Conservation (phyloP, 1,284 basidiomycete species). For the Trichosporon asahii region DNA sequence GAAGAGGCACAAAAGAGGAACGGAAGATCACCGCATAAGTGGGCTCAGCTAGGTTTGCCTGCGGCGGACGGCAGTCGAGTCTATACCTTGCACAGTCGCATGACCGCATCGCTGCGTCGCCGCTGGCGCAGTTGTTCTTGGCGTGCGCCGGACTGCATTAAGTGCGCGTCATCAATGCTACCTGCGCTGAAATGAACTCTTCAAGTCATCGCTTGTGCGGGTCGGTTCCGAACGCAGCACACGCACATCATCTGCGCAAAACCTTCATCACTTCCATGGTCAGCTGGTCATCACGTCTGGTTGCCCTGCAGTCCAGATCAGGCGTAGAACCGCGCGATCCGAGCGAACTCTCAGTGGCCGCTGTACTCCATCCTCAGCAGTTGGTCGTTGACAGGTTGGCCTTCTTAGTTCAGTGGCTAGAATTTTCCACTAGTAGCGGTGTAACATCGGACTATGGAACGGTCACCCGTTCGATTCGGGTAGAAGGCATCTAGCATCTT, state of each 20-base stretch:
- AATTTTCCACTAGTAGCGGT: constrained; percentile 5
- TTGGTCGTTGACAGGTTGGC: neutral
- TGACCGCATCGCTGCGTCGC: neutral
- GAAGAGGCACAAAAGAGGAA: neutral
- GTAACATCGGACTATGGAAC: neutral
- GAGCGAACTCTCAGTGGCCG: too few species aligned
- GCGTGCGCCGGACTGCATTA: too few species aligned
- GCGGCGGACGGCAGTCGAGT: neutral
- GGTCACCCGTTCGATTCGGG: constrained; percentile 4
- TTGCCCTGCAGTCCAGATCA: neutral
- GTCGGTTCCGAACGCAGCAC: neutral
- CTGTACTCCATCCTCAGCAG: too few species aligned
- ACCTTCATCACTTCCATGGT: neutral
- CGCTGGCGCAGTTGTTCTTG: neutral
- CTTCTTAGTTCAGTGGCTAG: constrained; percentile 5
- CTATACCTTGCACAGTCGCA: neutral
- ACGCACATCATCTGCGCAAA: neutral
- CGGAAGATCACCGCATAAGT: neutral
- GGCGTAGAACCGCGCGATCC: neutral
- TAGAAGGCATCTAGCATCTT: neutral
- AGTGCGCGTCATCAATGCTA: too few species aligned
- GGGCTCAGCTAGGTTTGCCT: neutral
- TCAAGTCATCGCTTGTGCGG: too few species aligned
- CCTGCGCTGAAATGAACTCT: too few species aligned
- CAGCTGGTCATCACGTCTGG: neutral